phyloP scores from a whole-genome alignment of 2,329 filamentous ascomycete genomes.

The Sarocladium kiliense region DNA sequence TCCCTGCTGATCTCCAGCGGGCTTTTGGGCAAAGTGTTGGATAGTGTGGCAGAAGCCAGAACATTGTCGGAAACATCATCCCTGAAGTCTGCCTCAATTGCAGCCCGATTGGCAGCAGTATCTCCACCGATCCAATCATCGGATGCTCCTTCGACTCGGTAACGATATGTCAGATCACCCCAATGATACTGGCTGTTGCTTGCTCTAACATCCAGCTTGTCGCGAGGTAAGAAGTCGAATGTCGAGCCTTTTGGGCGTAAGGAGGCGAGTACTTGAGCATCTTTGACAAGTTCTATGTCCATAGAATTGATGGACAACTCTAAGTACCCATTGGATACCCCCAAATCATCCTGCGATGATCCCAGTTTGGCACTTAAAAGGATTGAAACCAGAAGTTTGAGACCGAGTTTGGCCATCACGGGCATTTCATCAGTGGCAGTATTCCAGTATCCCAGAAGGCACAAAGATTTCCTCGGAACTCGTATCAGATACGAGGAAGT shows the following conservation, averaged over 20 bases:
- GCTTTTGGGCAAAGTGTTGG: slow-evolving; percentile 32
- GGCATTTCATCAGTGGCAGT: too few species aligned
- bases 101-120: slow-evolving; percentile 34
- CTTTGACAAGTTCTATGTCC: slow-evolving; percentile 33
- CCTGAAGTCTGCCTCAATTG: slow-evolving; percentile 16
- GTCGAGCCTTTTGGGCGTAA: slow-evolving; percentile 31
- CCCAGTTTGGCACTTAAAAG: background rate
- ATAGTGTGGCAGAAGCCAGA: slow-evolving; percentile 35
- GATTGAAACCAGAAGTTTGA: background rate
- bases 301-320: slow-evolving; percentile 35
- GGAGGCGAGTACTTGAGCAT: slow-evolving; percentile 44
- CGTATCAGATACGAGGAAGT: background rate
- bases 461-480: too few species aligned
- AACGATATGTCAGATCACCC: slow-evolving; percentile 52
- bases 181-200: slow-evolving; percentile 52
- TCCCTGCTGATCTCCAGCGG: slow-evolving; percentile 43
- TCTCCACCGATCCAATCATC: slow-evolving; percentile 40
- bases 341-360: slow-evolving; percentile 21
- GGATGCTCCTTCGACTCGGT: slow-evolving; percentile 32
- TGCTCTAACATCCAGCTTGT: slow-evolving; percentile 40
- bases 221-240: slow-evolving; percentile 53
- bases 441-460: too few species aligned
- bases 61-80: slow-evolving; percentile 12
- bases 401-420: too few species aligned
- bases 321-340: slow-evolving; percentile 34